Percentiles rank a stretch among this genome's conserved stretches.
These are phyloP conservation scores for Cyamopsis tetragonoloba DNA, from an alignment of 306 rosid genomes.

Conservation along the genomic window DNA sequence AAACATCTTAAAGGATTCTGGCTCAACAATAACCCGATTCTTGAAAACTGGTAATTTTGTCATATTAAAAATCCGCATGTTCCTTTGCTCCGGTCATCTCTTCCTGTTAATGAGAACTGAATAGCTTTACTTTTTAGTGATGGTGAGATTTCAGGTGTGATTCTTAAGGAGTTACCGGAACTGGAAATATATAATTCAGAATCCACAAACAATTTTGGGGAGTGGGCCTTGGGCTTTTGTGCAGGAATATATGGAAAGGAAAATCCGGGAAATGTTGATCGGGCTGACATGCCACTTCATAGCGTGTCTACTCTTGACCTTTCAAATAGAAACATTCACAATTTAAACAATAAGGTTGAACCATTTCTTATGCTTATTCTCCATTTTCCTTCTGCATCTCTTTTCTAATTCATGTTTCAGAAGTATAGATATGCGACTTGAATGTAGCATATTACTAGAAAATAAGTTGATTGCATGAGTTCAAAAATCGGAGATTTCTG, in stretches of 20 bases:
- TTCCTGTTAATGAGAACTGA: constrained; percentile 19
- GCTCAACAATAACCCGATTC: constrained; percentile 70
- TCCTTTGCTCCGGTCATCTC: background rate
- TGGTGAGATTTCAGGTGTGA: constrained; percentile 39
- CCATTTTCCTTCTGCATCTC: background rate
- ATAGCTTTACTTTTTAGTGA: constrained; percentile 40
- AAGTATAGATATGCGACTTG: background rate
- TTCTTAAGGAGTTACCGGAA: constrained; percentile 49
- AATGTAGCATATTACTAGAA: background rate
- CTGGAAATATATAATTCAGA: constrained; percentile 76
- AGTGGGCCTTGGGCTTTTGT: constrained; percentile 87
- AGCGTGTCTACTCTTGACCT: constrained; percentile 63
- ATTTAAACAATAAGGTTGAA: constrained; percentile 56
- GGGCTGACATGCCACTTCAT: constrained; percentile 40
- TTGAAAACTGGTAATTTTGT: constrained; percentile 39
- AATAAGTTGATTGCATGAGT: background rate
- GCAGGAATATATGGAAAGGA: constrained; percentile 80
- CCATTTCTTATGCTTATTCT: constrained; percentile 7
- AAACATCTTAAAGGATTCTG: constrained; percentile 75
- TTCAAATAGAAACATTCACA: constrained; percentile 69
- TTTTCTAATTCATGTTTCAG: background rate
- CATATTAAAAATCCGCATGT: background rate
- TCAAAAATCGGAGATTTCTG: constrained; percentile 3
- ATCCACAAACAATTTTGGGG: constrained; percentile 59
- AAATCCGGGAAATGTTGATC: constrained; percentile 50